A percentile compares a stretch with the other conserved stretches of the same genome.
Conservation (phyloP, 2,329 filamentous ascomycete species). For the Camillea tinctor region DNA sequence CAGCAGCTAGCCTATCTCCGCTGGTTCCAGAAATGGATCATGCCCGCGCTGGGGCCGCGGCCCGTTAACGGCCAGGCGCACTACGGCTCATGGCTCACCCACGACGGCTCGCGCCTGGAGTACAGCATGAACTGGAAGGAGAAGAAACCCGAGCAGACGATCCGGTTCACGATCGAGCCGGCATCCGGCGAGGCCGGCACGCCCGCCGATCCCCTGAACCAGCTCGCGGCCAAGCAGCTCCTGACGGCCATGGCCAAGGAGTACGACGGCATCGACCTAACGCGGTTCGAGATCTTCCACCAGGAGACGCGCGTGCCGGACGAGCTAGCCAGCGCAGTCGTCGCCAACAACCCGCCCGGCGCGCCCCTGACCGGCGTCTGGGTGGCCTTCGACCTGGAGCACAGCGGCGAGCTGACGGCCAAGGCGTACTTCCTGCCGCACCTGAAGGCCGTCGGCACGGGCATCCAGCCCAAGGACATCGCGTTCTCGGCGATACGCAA, state of each 20-base stretch:
- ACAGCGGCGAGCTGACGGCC: conserved; percentile 1
- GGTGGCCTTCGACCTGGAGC: conserved; percentile 13
- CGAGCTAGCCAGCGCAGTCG: neutral
- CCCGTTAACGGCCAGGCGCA: conserved; percentile 1
- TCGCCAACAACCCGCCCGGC: neutral
- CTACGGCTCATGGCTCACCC: neutral
- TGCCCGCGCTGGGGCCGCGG: neutral
- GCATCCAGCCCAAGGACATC: neutral
- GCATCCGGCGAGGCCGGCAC: neutral
- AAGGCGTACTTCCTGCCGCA: conserved; percentile 12
- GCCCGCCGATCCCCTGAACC: conserved; percentile 3
- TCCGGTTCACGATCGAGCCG: conserved; percentile 11
- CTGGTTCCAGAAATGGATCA: conserved; percentile 6
- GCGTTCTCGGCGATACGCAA: conserved; percentile 3
- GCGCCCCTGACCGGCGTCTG: neutral
- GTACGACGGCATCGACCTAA: conserved; percentile 1
- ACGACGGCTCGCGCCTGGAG: conserved; percentile 5
- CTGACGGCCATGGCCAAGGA: neutral
- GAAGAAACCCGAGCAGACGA: neutral
- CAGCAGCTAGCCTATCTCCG: conserved; percentile 6
- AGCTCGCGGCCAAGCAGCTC: neutral
- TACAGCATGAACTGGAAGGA: conserved; percentile 14
- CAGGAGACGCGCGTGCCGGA: conserved; percentile 4
- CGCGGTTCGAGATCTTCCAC: conserved; percentile 5
- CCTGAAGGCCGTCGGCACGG: neutral